A percentile compares a stretch with the other conserved stretches of the same genome.
Evolutionary conservation across 2,329 filamentous ascomycete species (phyloP).

Genomic region (Sarocladium brachiariae): DNA sequence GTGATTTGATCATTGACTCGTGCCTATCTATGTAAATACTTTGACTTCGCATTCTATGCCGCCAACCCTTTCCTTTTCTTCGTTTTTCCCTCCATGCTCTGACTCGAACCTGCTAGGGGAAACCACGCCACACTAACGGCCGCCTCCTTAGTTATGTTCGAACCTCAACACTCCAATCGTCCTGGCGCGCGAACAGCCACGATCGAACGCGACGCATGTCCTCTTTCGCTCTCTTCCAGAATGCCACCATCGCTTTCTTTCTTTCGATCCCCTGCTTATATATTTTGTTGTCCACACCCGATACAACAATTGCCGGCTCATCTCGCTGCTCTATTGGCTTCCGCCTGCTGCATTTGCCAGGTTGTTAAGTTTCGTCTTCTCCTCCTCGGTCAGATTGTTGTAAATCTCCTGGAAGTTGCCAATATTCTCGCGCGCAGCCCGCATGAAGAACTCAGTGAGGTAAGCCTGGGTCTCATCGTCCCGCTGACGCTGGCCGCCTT

Average conservation of each 20-base stretch:
- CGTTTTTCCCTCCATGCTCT: neutral
- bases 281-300: neutral
- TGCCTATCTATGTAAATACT: constrained; percentile 7
- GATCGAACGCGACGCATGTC: no score
- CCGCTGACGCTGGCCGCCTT: constrained; percentile 55
- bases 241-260: no score
- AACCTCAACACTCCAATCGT: no score
- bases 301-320: neutral
- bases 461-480: constrained; percentile 90
- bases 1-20: constrained; percentile 7
- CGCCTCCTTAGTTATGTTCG: no score
- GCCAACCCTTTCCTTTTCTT: neutral
- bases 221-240: no score
- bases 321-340: constrained; percentile 4
- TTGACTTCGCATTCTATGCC: neutral
- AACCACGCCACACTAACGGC: no score
- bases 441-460: constrained; percentile 72
- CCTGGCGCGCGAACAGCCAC: no score
- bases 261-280: neutral
- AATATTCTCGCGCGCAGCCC: constrained; percentile 48
- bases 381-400: constrained; percentile 45
- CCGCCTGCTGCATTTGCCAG: constrained; percentile 31
- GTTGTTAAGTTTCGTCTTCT: constrained; percentile 50
- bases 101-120: neutral
- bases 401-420: constrained; percentile 53